A percentile compares a stretch with the other conserved stretches of the same genome.
Evolutionary conservation across 768 basidiomycete genomes (phyloP).

Genomic region (Hygrocybe coccinea): DNA sequence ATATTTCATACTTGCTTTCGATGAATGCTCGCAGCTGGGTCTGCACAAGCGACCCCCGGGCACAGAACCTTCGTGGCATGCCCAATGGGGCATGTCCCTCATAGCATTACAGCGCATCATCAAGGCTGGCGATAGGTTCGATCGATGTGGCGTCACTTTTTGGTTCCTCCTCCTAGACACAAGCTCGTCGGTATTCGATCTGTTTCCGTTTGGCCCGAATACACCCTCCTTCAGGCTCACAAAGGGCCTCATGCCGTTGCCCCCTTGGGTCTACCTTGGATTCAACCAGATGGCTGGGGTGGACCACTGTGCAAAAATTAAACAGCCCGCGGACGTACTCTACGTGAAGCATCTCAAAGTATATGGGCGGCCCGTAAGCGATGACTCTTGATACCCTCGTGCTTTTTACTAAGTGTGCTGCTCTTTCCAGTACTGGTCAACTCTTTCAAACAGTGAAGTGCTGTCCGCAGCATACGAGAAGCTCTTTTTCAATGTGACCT

Average conservation of each 20-base stretch:
- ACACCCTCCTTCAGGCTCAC: neutral
- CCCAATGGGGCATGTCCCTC: neutral
- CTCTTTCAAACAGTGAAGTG: neutral
- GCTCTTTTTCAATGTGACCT: neutral
- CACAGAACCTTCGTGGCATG: no score
- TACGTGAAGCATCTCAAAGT: constrained; percentile 3
- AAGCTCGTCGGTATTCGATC: neutral
- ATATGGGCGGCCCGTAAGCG: constrained; percentile 9
- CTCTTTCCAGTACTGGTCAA: neutral
- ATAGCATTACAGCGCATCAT: constrained; percentile 6
- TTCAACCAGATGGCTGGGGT: constrained; percentile 2
- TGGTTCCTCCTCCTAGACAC: constrained; percentile 8
- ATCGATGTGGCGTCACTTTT: neutral
- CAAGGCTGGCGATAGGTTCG: constrained; percentile 1
- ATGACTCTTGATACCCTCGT: neutral
- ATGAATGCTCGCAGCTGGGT: constrained; percentile 3
- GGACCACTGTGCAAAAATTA: neutral
- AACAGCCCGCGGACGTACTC: neutral
- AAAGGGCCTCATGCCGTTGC: neutral
- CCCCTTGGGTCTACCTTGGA: constrained; percentile 5
- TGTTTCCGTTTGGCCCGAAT: neutral
- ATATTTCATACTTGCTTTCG: constrained; percentile 3
- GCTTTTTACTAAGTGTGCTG: neutral
- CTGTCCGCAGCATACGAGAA: neutral
- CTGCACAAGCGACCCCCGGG: no score